Conservation (phyloP, 805 yeast genomes). For the Wickerhamomyces queroliae region DNA sequence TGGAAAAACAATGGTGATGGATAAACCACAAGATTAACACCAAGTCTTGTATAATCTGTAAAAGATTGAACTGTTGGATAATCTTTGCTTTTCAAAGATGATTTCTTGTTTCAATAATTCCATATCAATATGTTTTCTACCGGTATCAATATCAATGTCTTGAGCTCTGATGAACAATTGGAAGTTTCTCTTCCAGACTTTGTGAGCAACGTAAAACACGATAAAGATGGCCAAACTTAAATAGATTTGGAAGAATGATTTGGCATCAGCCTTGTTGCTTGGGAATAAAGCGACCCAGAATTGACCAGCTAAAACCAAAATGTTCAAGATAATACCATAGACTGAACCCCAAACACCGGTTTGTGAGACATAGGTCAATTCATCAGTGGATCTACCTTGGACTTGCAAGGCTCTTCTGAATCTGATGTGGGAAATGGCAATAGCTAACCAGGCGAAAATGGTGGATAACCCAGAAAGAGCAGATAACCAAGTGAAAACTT, state of each 20-base stretch:
- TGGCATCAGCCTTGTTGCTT: conserved; percentile 42
- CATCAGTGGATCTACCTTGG: conserved; percentile 55
- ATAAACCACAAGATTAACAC: no score
- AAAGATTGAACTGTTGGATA: conserved; percentile 38
- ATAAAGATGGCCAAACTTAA: conserved; percentile 56
- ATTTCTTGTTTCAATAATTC: conserved; percentile 45
- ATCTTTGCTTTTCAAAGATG: conserved; percentile 41
- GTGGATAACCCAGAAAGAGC: conserved; percentile 49
- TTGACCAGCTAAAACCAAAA: conserved; percentile 58
- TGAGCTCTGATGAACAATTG: conserved; percentile 32
- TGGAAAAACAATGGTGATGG: no score
- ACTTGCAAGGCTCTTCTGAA: conserved; percentile 48
- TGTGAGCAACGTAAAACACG: conserved; percentile 48
- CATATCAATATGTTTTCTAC: conserved; percentile 50
- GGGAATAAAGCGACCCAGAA: conserved; percentile 68
- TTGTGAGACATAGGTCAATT: conserved; percentile 57
- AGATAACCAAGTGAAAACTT: conserved; percentile 50
- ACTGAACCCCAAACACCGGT: conserved; percentile 59
- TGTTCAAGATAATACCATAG: conserved; percentile 48
- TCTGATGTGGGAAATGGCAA: conserved; percentile 44
- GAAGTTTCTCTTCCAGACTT: conserved; percentile 40
- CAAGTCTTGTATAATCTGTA: conserved; percentile 37
- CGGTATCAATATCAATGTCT: conserved; percentile 57
- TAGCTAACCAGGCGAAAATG: conserved; percentile 49
- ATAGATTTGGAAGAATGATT: conserved; percentile 55